phyloP scores from a whole-genome alignment of 768 basidiomycete genomes.

The Tremella mesenterica region DNA sequence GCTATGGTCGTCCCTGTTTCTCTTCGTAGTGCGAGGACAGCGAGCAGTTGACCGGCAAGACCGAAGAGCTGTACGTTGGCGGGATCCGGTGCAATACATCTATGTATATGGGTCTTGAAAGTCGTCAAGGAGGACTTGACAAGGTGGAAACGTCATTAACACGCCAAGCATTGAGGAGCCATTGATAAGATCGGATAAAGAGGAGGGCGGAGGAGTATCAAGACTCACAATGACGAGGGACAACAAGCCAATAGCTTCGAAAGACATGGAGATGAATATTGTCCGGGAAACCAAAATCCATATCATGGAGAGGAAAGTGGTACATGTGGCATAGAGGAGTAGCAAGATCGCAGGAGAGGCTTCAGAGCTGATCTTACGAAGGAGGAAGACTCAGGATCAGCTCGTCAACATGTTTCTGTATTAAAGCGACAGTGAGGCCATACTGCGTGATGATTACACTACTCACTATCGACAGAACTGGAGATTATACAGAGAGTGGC shows the following conservation, averaged over 20 bases:
- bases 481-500: neutral
- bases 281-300: too few relatives aligned
- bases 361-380: neutral
- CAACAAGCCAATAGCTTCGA: too few relatives aligned
- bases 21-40: neutral
- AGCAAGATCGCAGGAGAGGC: neutral
- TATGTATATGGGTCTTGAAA: neutral
- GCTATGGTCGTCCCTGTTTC: neutral
- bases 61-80: neutral
- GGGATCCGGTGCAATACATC: neutral
- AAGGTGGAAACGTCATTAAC: neutral
- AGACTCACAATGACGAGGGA: too few relatives aligned
- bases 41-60: neutral
- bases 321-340: neutral
- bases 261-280: too few relatives aligned
- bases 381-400: neutral
- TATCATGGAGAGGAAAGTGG: too few relatives aligned
- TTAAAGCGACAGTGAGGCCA: neutral
- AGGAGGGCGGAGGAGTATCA: too few relatives aligned
- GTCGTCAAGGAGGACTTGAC: neutral
- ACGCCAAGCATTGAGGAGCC: too few relatives aligned
- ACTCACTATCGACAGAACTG: constrained; percentile 5
- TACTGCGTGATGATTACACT: neutral
- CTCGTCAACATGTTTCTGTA: neutral
- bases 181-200: too few relatives aligned